phyloP scores from a whole-genome alignment of 331 rosid genomes.

The Quercus lobata region DNA sequence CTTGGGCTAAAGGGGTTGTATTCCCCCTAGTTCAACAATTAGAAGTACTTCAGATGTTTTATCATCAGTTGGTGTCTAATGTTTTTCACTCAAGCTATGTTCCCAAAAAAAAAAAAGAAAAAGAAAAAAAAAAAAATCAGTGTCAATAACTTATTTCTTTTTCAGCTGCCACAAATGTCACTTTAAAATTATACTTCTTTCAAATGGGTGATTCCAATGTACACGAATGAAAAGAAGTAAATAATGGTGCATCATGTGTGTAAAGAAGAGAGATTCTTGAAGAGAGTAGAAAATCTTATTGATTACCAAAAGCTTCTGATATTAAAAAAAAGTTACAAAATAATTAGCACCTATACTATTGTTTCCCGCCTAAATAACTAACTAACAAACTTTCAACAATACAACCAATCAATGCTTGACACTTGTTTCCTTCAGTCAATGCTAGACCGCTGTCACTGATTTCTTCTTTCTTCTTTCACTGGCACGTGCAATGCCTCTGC shows the following conservation, averaged over 20 bases:
- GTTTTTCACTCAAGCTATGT: background rate
- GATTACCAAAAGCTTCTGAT: too few relatives aligned
- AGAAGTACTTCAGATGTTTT: background rate
- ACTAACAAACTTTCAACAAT: too few relatives aligned
- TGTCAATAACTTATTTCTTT: background rate
- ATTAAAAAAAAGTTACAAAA: too few relatives aligned
- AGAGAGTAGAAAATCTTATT: too few relatives aligned
- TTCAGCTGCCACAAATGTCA: background rate
- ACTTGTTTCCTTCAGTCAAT: too few relatives aligned
- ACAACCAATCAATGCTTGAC: too few relatives aligned
- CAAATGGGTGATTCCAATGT: conserved; percentile 14
- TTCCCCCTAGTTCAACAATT: background rate
- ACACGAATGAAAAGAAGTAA: background rate
- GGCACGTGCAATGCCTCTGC: too few relatives aligned
- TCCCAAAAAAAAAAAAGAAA: background rate
- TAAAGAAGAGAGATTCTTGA: too few relatives aligned
- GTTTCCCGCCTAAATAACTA: too few relatives aligned
- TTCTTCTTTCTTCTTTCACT: too few relatives aligned
- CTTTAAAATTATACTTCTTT: background rate
- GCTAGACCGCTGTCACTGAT: too few relatives aligned
- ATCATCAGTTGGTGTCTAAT: background rate
- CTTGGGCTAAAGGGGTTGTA: background rate
- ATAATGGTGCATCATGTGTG: background rate
- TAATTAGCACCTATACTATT: too few relatives aligned
- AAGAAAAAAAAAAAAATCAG: background rate